phyloP scores from a whole-genome alignment of 495 filamentous ascomycete genomes.

The Immersiella caudata region DNA sequence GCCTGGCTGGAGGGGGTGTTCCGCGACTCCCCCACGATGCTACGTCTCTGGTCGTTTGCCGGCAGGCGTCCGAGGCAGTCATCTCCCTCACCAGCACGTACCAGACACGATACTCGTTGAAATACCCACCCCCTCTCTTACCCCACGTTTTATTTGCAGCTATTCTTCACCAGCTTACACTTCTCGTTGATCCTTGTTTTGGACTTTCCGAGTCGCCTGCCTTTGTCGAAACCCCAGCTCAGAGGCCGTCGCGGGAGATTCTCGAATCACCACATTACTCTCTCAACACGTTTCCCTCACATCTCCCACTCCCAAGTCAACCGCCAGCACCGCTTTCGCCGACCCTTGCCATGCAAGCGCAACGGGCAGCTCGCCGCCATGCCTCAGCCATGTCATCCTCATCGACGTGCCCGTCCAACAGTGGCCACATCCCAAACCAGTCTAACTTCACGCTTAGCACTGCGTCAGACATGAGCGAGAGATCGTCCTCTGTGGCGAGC shows the following conservation, averaged over 20 bases:
- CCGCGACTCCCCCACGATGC: slow-evolving; percentile 22
- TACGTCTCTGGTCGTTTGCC: slow-evolving; percentile 26
- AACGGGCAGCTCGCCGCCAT: slow-evolving; percentile 12
- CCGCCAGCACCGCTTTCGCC: slow-evolving; percentile 20
- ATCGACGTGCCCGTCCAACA: slow-evolving; percentile 6
- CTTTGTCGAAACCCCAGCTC: slow-evolving; percentile 12
- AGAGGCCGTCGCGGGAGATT: not conserved
- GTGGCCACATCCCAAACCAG: slow-evolving; percentile 6
- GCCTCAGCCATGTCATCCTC: slow-evolving; percentile 18
- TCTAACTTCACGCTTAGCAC: slow-evolving; percentile 16
- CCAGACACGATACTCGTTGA: slow-evolving; percentile 28
- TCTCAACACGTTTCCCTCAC: not conserved
- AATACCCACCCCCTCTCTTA: slow-evolving; percentile 24
- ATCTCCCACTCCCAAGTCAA: not conserved
- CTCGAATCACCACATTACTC: slow-evolving; percentile 8
- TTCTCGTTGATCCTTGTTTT: slow-evolving; percentile 5
- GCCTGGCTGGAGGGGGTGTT: slow-evolving; percentile 21
- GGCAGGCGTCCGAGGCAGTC: slow-evolving; percentile 32
- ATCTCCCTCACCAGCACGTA: slow-evolving; percentile 34
- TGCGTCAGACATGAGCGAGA: slow-evolving; percentile 18
- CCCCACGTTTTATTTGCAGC: slow-evolving; percentile 34
- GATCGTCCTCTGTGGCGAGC: slow-evolving; percentile 11
- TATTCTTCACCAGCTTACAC: slow-evolving; percentile 27
- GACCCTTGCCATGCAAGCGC: slow-evolving; percentile 11
- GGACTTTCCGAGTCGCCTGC: not conserved